Base-by-base conservation (phyloP, 2,329 filamentous ascomycete species). In the Ceratocystis lukuohia region DNA sequence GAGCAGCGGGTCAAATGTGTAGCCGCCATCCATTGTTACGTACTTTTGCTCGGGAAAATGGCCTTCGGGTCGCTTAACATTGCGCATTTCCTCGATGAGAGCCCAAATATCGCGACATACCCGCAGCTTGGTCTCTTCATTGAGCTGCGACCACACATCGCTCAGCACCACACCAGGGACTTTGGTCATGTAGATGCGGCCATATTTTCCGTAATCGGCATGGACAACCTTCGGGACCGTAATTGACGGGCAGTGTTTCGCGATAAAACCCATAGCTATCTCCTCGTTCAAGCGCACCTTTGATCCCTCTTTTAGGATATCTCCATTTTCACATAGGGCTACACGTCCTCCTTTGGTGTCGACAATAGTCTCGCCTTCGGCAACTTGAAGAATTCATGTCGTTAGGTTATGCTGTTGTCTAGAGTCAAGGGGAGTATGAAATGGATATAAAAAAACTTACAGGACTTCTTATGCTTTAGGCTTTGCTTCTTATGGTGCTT, bases 31-130 rank as follows among this genome's bases (percentile, higher is more conserved):
- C 1, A 65, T 33, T 4, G 64, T 30, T 10, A 65, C 64, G 15
- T 65, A 65, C 25, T 61, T 61, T 53, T 65, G 53, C 37, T 65
- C 56, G 10, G 41, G 64, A n/a, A 37, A 62, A 33, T 65, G 64
- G 8, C 33, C 41, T 4, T 33, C 5, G 2, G 64, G 64, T n/a
- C 64, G 56, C 20, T 65, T 48, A 30, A 65, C 22, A 2, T 22
- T 61, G 22, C 64, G 64, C 17, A 65, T 20, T 12, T 61, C 45
- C 33, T 50, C 46, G 44, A 65, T 8, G 8, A 65, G 41, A 2
- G n/a, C 45, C 64, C 64, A 65, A 48, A 33, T 65, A 5, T 50
- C n/a, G 5, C 48, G 20, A 17, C 64, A 65, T 5, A 65, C 56
- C 7, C 45, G 64, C 20, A 41, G 46, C 56, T 65, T 65, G 41